These are phyloP conservation scores for Sporothrix pseudoabietina DNA, from an alignment of 2,329 filamentous ascomycete genomes.

Conservation along the genomic window DNA sequence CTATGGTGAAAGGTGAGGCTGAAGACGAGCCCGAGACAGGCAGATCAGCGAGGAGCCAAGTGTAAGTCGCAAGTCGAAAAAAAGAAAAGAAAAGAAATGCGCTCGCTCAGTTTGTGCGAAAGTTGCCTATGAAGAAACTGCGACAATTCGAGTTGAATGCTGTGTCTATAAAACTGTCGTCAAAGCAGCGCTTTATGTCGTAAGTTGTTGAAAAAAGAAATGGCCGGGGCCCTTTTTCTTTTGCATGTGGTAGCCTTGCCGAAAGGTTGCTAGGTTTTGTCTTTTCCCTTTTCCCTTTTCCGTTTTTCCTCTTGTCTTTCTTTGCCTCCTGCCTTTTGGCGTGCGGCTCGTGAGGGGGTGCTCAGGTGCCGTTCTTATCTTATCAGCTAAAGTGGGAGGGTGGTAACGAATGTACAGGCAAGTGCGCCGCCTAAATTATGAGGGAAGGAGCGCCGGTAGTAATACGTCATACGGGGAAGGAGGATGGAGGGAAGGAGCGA, in stretches of 20 bases:
- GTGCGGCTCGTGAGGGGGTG: constrained; percentile 14
- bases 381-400: constrained; percentile 12
- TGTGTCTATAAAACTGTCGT: neutral
- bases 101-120: neutral
- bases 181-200: neutral
- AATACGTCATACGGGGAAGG: constrained; percentile 19
- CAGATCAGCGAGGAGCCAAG: neutral
- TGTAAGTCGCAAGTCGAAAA: neutral
- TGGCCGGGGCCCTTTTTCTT: neutral
- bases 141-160: neutral
- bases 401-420: neutral
- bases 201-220: constrained; percentile 3
- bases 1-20: constrained; percentile 30
- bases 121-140: neutral
- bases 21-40: neutral
- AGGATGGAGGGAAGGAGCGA: neutral
- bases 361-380: neutral
- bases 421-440: neutral
- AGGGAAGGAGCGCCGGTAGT: neutral
- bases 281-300: constrained; percentile 1
- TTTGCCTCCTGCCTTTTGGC: neutral
- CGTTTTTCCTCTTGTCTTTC: neutral
- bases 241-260: constrained; percentile 18
- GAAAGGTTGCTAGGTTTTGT: neutral
- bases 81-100: neutral